Evolutionary conservation across 2,329 filamentous ascomycete genomes (phyloP), one percentile per base, ranked within the genome.

Genomic region (Aspergillus uvarum): DNA sequence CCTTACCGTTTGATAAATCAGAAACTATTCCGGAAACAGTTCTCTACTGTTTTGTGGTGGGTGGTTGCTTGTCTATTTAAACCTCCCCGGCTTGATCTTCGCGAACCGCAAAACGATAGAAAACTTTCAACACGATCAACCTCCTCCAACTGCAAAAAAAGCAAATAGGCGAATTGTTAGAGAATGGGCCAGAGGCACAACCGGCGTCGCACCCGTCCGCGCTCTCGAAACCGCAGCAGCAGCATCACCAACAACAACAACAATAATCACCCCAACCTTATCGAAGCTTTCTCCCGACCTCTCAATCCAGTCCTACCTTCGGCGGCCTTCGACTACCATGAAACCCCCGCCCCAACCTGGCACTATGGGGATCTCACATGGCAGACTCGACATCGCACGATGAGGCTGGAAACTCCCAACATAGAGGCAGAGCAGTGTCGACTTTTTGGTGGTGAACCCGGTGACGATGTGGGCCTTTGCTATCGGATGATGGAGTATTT

Each of bases 401-500:
- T 70, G 63, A 70, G 65, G 53, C 63, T 66, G 57, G 71, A 75
- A 62, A 60, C 64, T 50, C 63, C 68, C 50, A 65, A 65, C 56
- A 58, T 78, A 51, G 74, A 79, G 64, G 71, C 68, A 42, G 76
- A 80, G 57, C 78, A 77, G 62, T 79, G 69, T 66, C 78, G 79
- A 58, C 70, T 80, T 4, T 80, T 79, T 63, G 78, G 78, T 26
- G 78, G 77, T 12, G 77, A 78, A 63, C 75, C 77, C 16, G 77
- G 76, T 32, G 78, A 79, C 60, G 77, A 80, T 61, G 67, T 75
- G 61, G 72, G 65, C 58, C 73, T 82, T 48, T 81, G 79, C 67
- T 77, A 77, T 66, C 76, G 76, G 58, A 82, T 82, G 80, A 72
- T 81, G 61, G 79, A 81, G 65, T 80, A 79, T 58, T 82, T 82